Base-by-base conservation (phyloP, 2,329 filamentous ascomycete genomes). In the Alternaria sp. region DNA sequence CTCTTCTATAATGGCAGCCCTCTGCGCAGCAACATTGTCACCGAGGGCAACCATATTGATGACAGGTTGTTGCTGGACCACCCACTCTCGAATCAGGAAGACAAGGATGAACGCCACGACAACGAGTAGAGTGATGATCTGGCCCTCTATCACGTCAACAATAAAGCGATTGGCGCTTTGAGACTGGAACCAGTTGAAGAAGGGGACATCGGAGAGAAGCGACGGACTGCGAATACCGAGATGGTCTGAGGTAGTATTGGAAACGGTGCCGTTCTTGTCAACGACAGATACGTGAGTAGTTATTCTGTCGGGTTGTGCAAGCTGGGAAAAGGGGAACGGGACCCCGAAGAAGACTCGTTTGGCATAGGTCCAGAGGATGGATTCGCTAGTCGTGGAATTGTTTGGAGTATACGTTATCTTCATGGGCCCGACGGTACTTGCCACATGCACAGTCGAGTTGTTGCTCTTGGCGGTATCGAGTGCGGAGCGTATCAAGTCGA, bases 51-150 rank as follows among this genome's bases (percentile, higher is more conserved):
- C 90, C 83, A 96, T 90, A 73, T 97, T 96, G 70, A 96, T 91
- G 67, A 94, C 90, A 6, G 95, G 96, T 76, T 99, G 96, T 78
- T 99, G 96, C 78, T 99, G 96, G 10, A 99, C 93, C 54, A 99
- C 96, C 87, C 97, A 99, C 81, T 99, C 96, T 50, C 96, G 86
- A 50, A 99, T 97, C 5, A 99, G 82, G 70, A 99, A 99, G 45
- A 99, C 90, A n/a, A 99, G 83, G 62, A 99, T 97, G 79, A 98
- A 99, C 61, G 91, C 93, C 47, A 97, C 87, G 8, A 99, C 95
- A 54, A 98, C 93, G 11, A 96, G 83, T 6, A 97, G 83, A 1
- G 95, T 99, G 70, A 99, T 97, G 51, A 98, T 88, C 76, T 97
- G 94, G 5, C 96, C 96, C 81, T 99, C 96, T 4, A 97, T 83